Evolutionary conservation across 169 alveolate genomes (phyloP).

Genomic region (Eimeria necatrix): DNA sequence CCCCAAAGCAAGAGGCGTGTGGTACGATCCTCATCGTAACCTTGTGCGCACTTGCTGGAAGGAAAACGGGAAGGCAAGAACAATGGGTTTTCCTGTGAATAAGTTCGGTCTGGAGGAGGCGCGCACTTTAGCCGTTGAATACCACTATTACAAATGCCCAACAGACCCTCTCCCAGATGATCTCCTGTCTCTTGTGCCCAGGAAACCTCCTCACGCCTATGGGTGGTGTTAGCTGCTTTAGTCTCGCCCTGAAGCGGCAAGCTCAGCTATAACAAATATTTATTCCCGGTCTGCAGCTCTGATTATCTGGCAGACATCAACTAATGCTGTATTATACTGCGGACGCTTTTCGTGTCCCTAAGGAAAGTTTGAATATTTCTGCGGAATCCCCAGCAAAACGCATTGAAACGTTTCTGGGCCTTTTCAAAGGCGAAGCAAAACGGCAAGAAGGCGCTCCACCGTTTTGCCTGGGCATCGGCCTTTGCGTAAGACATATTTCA

Average conservation of each 20-base stretch:
- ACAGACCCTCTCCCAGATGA: slow-evolving; percentile 77
- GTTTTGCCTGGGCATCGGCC: too few species aligned
- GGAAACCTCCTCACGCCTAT: slow-evolving; percentile 63
- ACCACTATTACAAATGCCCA: slow-evolving; percentile 74
- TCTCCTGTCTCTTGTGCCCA: slow-evolving; percentile 19
- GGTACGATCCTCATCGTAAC: slow-evolving; percentile 78
- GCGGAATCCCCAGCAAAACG: too few species aligned
- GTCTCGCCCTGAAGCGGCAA: neutral
- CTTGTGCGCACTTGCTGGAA: slow-evolving; percentile 80
- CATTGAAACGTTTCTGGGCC: too few species aligned
- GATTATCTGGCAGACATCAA: too few species aligned
- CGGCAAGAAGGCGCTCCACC: too few species aligned
- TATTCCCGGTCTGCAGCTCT: too few species aligned
- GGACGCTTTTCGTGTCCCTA: too few species aligned
- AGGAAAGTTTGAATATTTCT: too few species aligned
- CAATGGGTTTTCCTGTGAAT: slow-evolving; percentile 79
- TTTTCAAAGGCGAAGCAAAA: too few species aligned
- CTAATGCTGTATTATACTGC: too few species aligned
- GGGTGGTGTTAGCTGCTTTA: slow-evolving; percentile 73
- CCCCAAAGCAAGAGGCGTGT: slow-evolving; percentile 78
- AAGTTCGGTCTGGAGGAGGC: slow-evolving; percentile 80
- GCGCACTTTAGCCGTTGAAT: slow-evolving; percentile 69
- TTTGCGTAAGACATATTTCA: too few species aligned
- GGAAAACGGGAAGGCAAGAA: slow-evolving; percentile 74
- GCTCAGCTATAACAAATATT: neutral